Evolutionary conservation across 371 early-diverging fungal species (phyloP), one percentile per base, ranked within the genome.

Genomic region (Syncephalis fuscata): DNA sequence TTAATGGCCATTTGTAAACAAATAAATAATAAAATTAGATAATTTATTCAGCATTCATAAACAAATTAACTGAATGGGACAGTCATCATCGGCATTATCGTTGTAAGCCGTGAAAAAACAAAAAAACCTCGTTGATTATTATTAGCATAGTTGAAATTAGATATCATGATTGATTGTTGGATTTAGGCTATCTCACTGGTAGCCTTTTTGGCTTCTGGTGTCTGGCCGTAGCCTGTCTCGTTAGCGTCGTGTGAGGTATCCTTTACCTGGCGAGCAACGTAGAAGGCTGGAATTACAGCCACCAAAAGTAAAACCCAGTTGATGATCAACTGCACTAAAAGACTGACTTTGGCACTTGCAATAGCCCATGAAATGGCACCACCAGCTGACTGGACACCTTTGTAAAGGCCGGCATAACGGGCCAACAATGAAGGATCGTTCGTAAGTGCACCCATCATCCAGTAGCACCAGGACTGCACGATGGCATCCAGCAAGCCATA

Each of bases 361-460:
- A 67, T 44, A 8, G 59, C 52, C 25, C 64, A 64, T 2, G 64
- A 58, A 8, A 67, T 61, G 11, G 67, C 67, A 7, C 54, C 53
- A 14, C 64, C 67, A 9, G 61, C 59, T 9, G 64, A 64, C 45
- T 67, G 67, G 21, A 67, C 54, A 9, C 60, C 60, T 44, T 67
- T 67, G 54, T 62, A 67, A 50, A 60, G 64, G 17, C 67, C 88
- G 17, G 80, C 76, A 54, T 77, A 85, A 24, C 79, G 69, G 39
- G 85, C 70, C 22, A 82, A 66, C 25, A 67, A 51, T 50, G 66
- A 57, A 53, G 74, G 67, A 41, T 85, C 78, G 59, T 81, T 81
- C 25, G 78, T 68, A 46, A 81, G 67, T 38, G 83, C 73, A 10
- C 85, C 84, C 68, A 83, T 80, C 24, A 85, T 53, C 83, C 84